A percentile compares a stretch with the other conserved stretches of the same genome.
These are phyloP conservation scores for Fusarium subglutinans DNA, from an alignment of 2,329 filamentous ascomycete species.

Conservation along the genomic window DNA sequence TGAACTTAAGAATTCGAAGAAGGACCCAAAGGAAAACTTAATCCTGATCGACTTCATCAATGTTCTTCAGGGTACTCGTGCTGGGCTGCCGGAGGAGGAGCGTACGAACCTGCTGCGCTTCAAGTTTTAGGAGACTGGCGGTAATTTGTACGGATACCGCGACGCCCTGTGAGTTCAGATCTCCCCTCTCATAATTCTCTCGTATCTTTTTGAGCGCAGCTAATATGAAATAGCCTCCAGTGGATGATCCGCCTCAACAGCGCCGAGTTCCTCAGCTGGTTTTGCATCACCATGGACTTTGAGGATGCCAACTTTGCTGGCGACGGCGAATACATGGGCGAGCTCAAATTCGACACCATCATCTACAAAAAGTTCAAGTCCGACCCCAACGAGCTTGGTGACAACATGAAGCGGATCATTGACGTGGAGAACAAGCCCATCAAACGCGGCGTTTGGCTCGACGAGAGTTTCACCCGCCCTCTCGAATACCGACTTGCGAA, in stretches of 20 bases:
- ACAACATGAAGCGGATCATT: not conserved
- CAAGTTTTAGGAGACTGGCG: not conserved
- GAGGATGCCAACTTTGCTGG: not conserved
- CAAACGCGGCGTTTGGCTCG: not conserved
- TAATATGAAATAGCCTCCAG: constrained; percentile 2
- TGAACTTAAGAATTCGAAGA: not conserved
- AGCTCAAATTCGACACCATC: not conserved
- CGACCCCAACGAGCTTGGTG: not conserved
- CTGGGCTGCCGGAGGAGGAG: not conserved
- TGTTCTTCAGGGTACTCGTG: not conserved
- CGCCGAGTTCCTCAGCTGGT: not conserved
- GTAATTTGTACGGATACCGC: not conserved
- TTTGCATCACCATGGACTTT: not conserved
- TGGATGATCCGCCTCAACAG: constrained; percentile 25
- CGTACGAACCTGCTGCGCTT: constrained; percentile 7
- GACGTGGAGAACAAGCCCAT: not conserved
- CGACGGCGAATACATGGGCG: not conserved
- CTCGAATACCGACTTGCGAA: not conserved
- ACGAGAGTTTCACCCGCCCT: not conserved
- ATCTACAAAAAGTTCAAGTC: not conserved
- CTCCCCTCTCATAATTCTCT: rapidly evolving
- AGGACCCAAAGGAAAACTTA: not conserved
- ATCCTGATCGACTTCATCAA: constrained; percentile 14
- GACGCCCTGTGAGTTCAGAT: constrained; percentile 8
- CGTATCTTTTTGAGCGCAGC: rapidly evolving